phyloP scores from a whole-genome alignment of 1,139 yeast species.

The Pneumocystis murina region DNA sequence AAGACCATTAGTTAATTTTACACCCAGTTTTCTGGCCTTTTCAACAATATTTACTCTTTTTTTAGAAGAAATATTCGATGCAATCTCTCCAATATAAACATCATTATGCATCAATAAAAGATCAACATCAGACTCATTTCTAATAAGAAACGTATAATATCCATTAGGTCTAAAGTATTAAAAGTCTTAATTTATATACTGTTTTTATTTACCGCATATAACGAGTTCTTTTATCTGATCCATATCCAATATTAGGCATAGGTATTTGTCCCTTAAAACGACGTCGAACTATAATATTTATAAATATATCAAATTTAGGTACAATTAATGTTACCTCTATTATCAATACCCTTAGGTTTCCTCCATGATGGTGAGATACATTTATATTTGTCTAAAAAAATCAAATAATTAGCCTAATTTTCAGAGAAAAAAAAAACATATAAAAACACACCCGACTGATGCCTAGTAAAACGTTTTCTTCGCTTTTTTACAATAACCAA shows the following conservation, averaged over 20 bases:
- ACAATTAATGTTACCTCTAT: slow-evolving; percentile 32
- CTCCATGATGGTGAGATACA: slow-evolving; percentile 63
- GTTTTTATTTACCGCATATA: slow-evolving; percentile 39
- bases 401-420: not conserved
- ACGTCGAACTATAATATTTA: slow-evolving; percentile 41
- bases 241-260: slow-evolving; percentile 99
- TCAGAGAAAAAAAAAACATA: slow-evolving; percentile 31
- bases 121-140: slow-evolving; percentile 88
- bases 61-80: slow-evolving; percentile 95
- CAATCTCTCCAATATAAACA: slow-evolving; percentile 98
- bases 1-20: slow-evolving; percentile 33
- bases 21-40: slow-evolving; percentile 96
- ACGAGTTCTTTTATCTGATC: slow-evolving; percentile 98
- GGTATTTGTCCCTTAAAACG: slow-evolving; percentile 99
- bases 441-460: slow-evolving; percentile 98
- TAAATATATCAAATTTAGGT: not conserved
- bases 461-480: slow-evolving; percentile 98
- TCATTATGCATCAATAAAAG: slow-evolving; percentile 92
- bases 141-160: slow-evolving; percentile 90
- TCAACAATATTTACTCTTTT: slow-evolving; percentile 95
- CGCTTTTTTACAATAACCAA: slow-evolving; percentile 79
- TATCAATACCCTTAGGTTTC: slow-evolving; percentile 99
- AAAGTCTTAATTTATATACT: not conserved
- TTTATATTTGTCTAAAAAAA: not conserved
- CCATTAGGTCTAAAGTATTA: slow-evolving; percentile 54